Conservation (phyloP, 768 basidiomycete genomes). For the Pleurotus salmoneostramineus region DNA sequence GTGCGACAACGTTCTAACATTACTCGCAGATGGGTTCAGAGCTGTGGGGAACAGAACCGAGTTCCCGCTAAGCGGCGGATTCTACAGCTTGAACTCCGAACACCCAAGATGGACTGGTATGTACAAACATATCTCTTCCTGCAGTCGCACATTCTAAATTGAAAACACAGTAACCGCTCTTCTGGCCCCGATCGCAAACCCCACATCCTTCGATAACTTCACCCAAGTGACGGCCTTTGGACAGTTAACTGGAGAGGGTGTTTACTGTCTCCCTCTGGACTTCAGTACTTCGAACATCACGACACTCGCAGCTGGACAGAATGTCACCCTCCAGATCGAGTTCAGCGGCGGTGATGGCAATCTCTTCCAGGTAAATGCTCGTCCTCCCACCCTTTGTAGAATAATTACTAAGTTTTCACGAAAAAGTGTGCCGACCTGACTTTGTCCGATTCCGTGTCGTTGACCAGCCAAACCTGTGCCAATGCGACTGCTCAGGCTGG, state of each 20-base stretch:
- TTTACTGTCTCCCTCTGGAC: slow-evolving; percentile 65
- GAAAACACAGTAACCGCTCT: slow-evolving; percentile 41
- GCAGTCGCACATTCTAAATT: not conserved
- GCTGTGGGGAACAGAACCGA: slow-evolving; percentile 52
- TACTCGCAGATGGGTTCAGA: slow-evolving; percentile 57
- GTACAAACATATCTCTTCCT: slow-evolving; percentile 10
- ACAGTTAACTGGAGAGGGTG: slow-evolving; percentile 51
- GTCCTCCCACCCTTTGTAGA: not conserved
- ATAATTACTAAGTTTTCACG: not conserved
- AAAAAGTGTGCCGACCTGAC: slow-evolving; percentile 77
- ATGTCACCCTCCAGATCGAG: slow-evolving; percentile 70
- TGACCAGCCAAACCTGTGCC: slow-evolving; percentile 29
- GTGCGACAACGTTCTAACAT: not conserved
- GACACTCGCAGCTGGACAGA: slow-evolving; percentile 53
- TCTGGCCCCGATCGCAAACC: slow-evolving; percentile 53
- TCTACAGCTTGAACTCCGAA: slow-evolving; percentile 62
- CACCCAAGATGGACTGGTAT: slow-evolving; percentile 60
- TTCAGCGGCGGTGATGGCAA: slow-evolving; percentile 69
- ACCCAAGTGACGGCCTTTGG: slow-evolving; percentile 40
- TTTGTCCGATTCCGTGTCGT: slow-evolving; percentile 52
- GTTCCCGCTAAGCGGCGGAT: slow-evolving; percentile 65
- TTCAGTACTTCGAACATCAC: slow-evolving; percentile 48
- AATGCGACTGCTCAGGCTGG: slow-evolving; percentile 24
- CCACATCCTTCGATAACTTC: slow-evolving; percentile 65
- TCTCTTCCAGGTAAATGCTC: slow-evolving; percentile 57